Percentiles rank a stretch among this genome's conserved stretches.
Evolutionary conservation across 768 basidiomycete genomes (phyloP).

Genomic region (Gautieria morchelliformis): DNA sequence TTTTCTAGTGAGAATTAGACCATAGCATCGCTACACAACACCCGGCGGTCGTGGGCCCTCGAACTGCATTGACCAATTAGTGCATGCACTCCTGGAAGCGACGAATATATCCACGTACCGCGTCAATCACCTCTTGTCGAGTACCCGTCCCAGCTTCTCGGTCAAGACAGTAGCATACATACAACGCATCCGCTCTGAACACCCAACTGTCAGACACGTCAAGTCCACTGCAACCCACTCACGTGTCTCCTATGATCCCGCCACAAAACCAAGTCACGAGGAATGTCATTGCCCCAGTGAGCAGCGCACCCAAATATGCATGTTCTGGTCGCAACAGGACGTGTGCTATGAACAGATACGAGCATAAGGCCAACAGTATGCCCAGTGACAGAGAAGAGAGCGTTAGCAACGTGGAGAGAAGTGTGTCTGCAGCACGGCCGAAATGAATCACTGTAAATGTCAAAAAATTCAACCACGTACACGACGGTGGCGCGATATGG

Average conservation of each 20-base stretch:
- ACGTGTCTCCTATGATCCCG: constrained; percentile 72
- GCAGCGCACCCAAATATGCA: constrained; percentile 63
- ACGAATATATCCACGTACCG: constrained; percentile 31
- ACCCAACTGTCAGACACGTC: neutral
- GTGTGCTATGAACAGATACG: constrained; percentile 87
- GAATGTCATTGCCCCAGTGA: constrained; percentile 73
- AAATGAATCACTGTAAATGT: neutral
- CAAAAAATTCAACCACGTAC: constrained; percentile 14
- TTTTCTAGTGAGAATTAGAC: too few relatives aligned
- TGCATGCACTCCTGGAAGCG: neutral
- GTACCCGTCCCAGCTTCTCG: constrained; percentile 42
- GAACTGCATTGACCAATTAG: too few relatives aligned
- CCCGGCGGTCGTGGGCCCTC: too few relatives aligned
- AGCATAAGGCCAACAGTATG: constrained; percentile 69
- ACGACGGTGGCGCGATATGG: constrained; percentile 21
- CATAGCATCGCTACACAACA: too few relatives aligned
- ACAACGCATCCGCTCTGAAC: constrained; percentile 50
- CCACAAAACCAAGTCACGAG: constrained; percentile 78
- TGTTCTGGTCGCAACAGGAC: constrained; percentile 59
- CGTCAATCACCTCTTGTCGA: constrained; percentile 42
- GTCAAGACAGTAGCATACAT: constrained; percentile 61
- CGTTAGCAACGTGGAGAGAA: constrained; percentile 54
- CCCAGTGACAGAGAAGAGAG: constrained; percentile 69
- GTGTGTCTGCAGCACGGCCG: constrained; percentile 46
- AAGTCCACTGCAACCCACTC: constrained; percentile 17